phyloP scores from a whole-genome alignment of 208 protist species.

The Acanthamoeba polyphaga region DNA sequence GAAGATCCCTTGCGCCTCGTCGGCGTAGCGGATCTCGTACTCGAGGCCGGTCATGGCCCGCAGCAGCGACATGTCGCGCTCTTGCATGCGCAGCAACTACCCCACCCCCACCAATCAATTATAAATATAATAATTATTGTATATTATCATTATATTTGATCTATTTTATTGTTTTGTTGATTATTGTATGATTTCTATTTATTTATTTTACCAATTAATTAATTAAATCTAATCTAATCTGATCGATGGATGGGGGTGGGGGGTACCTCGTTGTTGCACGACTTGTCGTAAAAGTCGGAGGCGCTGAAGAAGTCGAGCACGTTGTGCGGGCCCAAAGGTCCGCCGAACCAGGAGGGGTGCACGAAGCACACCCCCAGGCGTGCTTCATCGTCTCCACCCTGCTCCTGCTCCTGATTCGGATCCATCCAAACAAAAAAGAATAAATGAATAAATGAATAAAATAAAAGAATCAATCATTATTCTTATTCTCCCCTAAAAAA shows the following conservation, averaged over 20 bases:
- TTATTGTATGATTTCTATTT: too few relatives aligned
- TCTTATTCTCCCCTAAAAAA: too few relatives aligned
- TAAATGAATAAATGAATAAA: too few relatives aligned
- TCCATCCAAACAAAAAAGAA: too few relatives aligned
- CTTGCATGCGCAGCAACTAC: constrained; percentile 64
- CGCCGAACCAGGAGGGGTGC: constrained; percentile 27
- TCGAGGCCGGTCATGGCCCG: constrained; percentile 25
- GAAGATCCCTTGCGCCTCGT: constrained; percentile 37
- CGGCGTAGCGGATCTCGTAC: constrained; percentile 62
- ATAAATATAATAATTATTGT: too few relatives aligned
- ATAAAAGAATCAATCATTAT: too few relatives aligned
- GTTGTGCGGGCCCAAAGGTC: neutral
- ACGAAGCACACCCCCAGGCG: constrained; percentile 48
- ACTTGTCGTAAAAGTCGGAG: constrained; percentile 63
- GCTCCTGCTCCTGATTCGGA: neutral
- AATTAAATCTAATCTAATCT: neutral
- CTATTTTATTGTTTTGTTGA: too few relatives aligned
- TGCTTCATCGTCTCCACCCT: neutral
- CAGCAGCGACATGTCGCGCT: constrained; percentile 63
- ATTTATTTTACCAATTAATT: too few relatives aligned
- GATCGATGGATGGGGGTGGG: neutral
- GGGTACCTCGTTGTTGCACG: constrained; percentile 66
- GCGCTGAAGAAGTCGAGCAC: constrained; percentile 59
- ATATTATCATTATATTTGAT: too few relatives aligned
- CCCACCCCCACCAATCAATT: too few relatives aligned